Evolutionary conservation across 2,329 filamentous ascomycete species (phyloP).

Genomic region (Ophiocordyceps camponoti-floridani): DNA sequence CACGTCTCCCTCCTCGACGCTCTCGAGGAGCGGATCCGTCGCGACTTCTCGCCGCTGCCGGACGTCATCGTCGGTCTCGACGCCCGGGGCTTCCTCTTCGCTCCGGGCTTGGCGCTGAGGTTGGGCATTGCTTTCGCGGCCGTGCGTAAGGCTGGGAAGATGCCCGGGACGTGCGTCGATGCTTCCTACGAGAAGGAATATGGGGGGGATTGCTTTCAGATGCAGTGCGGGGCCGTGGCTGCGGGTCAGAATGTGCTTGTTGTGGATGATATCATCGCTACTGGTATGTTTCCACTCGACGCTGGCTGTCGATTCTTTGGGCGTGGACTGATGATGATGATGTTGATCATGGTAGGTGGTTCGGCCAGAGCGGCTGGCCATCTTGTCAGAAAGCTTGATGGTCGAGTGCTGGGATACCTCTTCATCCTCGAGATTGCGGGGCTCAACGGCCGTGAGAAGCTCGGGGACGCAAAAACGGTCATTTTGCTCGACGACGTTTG

Average conservation of each 20-base stretch:
- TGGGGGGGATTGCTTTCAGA: constrained; percentile 86
- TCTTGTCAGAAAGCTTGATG: constrained; percentile 73
- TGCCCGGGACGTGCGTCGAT: constrained; percentile 75
- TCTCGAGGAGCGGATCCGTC: constrained; percentile 64
- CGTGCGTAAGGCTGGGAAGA: constrained; percentile 87
- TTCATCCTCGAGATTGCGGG: constrained; percentile 95
- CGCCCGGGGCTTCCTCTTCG: constrained; percentile 88
- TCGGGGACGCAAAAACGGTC: constrained; percentile 58
- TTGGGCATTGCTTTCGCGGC: constrained; percentile 79
- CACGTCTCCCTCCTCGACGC: constrained; percentile 67
- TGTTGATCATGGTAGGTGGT: constrained; percentile 41
- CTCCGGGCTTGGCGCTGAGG: constrained; percentile 68
- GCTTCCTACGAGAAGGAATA: constrained; percentile 92
- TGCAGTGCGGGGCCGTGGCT: constrained; percentile 74
- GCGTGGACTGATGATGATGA: background rate
- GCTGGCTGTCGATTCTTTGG: background rate
- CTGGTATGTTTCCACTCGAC: constrained; percentile 43
- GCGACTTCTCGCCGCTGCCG: constrained; percentile 46
- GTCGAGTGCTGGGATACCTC: constrained; percentile 70
- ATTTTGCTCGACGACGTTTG: constrained; percentile 53
- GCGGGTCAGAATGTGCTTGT: constrained; percentile 78
- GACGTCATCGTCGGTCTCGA: constrained; percentile 91
- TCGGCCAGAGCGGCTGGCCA: constrained; percentile 77
- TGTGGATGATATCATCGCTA: constrained; percentile 97
- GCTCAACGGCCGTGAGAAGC: constrained; percentile 79